phyloP scores from a whole-genome alignment of 805 yeast genomes.

The Hanseniaspora occidentalis region DNA sequence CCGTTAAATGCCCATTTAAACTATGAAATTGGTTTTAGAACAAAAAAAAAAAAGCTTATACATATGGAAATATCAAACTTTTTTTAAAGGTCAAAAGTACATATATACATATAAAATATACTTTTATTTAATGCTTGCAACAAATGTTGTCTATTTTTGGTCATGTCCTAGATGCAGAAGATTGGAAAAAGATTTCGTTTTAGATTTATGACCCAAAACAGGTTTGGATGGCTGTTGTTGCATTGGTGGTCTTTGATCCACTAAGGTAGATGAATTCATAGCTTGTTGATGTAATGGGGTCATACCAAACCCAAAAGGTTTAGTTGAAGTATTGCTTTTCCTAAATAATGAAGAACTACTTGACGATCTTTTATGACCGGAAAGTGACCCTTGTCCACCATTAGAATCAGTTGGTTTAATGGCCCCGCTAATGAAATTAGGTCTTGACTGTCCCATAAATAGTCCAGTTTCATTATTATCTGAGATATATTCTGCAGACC shows the following conservation, averaged over 20 bases:
- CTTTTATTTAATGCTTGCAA: too few species aligned
- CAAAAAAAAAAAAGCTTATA: too few species aligned
- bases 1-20: neutral
- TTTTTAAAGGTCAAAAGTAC: neutral
- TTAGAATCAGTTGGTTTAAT: neutral
- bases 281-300: conserved; percentile 11
- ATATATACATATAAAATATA: neutral
- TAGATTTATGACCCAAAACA: neutral
- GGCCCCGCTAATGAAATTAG: neutral
- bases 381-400: too few species aligned
- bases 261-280: neutral
- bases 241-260: neutral
- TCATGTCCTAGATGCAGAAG: too few species aligned
- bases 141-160: too few species aligned
- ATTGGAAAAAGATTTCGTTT: neutral
- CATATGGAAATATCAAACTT: too few species aligned
- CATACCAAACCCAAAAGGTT: conserved; percentile 20
- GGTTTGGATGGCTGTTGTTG: neutral
- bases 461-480: neutral
- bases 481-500: neutral
- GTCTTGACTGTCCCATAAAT: neutral
- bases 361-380: neutral
- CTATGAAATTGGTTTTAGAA: neutral
- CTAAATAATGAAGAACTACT: neutral
- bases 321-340: conserved; percentile 12